A percentile compares a stretch with the other conserved stretches of the same genome.
phyloP scores from a whole-genome alignment of 2,329 filamentous ascomycete species.

The Verticillium klebahnii region DNA sequence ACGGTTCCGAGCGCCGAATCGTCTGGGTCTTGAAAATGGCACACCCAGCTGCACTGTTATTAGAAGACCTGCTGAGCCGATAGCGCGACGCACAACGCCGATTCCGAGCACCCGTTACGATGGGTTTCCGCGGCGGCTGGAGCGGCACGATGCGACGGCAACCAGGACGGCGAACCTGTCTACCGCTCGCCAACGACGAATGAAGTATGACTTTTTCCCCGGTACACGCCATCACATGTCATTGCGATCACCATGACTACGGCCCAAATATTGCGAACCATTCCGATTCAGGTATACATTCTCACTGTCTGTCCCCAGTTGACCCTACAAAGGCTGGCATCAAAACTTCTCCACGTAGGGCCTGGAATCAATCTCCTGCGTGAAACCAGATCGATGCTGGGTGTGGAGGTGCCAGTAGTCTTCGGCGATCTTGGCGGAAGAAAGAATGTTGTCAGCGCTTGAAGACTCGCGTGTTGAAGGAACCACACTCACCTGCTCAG shows the following conservation, averaged over 20 bases:
- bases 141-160: conserved; percentile 8
- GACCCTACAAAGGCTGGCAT: neutral
- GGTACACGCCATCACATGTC: neutral
- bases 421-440: conserved; percentile 67
- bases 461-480: conserved; percentile 1
- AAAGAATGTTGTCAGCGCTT: conserved; percentile 6
- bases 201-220: conserved; percentile 16
- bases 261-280: neutral
- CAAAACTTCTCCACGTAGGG: conserved; percentile 77
- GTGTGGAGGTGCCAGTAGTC: conserved; percentile 81
- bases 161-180: conserved; percentile 10
- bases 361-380: conserved; percentile 75
- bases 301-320: neutral
- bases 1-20: conserved; percentile 1
- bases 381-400: conserved; percentile 74
- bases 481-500: conserved; percentile 63
- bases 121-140: conserved; percentile 10
- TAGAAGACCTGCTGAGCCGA: neutral
- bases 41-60: neutral
- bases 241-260: neutral
- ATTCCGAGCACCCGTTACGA: conserved; percentile 14
- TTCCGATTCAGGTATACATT: neutral
- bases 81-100: conserved; percentile 12
- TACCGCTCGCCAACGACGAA: conserved; percentile 10
- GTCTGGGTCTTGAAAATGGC: conserved; percentile 11